A percentile compares a stretch with the other conserved stretches of the same genome.
These are phyloP conservation scores for Colletotrichum scovillei DNA, from an alignment of 2,329 filamentous ascomycete species.

Conservation along the genomic window DNA sequence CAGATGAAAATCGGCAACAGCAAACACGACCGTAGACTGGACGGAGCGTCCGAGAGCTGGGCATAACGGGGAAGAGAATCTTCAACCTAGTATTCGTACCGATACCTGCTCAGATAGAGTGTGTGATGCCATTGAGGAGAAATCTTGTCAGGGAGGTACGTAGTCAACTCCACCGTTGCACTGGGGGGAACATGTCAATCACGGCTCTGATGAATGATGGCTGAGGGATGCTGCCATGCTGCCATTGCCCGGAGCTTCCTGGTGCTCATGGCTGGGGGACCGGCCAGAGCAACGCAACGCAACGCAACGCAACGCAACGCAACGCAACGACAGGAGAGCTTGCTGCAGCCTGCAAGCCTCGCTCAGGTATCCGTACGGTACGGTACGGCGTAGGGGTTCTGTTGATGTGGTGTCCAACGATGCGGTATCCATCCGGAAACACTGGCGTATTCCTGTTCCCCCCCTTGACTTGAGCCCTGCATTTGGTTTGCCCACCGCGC, in stretches of 20 bases:
- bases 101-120: background rate
- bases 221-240: background rate
- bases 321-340: background rate
- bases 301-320: too few relatives aligned
- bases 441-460: background rate
- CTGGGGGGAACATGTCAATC: conserved; percentile 11
- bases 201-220: background rate
- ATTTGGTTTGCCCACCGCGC: background rate
- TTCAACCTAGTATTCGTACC: conserved; percentile 8
- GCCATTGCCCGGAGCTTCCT: background rate
- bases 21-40: conserved; percentile 13
- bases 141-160: conserved; percentile 21
- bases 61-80: conserved; percentile 14
- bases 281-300: background rate
- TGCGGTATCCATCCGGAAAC: conserved; percentile 5
- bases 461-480: conserved; percentile 3
- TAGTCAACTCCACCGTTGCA: conserved; percentile 23
- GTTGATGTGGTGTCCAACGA: background rate
- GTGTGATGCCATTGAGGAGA: conserved; percentile 31
- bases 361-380: background rate
- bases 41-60: conserved; percentile 22
- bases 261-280: background rate
- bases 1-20: conserved; percentile 1
- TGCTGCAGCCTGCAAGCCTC: background rate
- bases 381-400: background rate